These are phyloP conservation scores for Podila verticillata DNA, from an alignment of 192 early-diverging fungal species.

Conservation along the genomic window DNA sequence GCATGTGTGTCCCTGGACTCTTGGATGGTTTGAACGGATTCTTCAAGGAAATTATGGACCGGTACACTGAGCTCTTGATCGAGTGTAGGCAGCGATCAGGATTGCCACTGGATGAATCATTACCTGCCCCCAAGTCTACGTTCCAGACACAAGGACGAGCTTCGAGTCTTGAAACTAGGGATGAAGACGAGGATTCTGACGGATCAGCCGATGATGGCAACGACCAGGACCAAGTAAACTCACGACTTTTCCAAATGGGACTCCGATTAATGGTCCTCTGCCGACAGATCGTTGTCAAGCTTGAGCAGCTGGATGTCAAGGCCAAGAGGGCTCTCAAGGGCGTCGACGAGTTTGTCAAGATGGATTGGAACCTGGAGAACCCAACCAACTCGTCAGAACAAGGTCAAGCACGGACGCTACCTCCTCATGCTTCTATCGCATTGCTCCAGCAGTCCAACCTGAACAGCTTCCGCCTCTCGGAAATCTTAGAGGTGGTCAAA, in stretches of 20 bases:
- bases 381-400: constrained; percentile 5
- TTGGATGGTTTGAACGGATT: constrained; percentile 62
- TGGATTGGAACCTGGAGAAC: constrained; percentile 14
- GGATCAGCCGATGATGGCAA: constrained; percentile 58
- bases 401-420: constrained; percentile 2
- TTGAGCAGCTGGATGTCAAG: constrained; percentile 56
- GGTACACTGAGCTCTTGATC: constrained; percentile 53
- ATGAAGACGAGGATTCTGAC: constrained; percentile 45
- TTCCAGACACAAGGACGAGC: background rate
- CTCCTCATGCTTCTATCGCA: constrained; percentile 49
- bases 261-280: constrained; percentile 68
- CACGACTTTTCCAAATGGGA: constrained; percentile 74
- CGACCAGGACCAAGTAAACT: constrained; percentile 56
- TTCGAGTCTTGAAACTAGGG: constrained; percentile 10
- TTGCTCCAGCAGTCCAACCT: constrained; percentile 61
- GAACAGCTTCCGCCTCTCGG: constrained; percentile 60
- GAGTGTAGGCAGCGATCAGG: constrained; percentile 53
- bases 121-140: constrained; percentile 3
- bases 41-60: constrained; percentile 56
- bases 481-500: constrained; percentile 45
- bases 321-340: constrained; percentile 28
- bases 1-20: constrained; percentile 66
- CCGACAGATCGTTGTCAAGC: constrained; percentile 46
- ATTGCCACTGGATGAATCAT: constrained; percentile 31
- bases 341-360: constrained; percentile 30